phyloP scores from a whole-genome alignment of 176 grass and related monocot species.

The Zoysia japonica region DNA sequence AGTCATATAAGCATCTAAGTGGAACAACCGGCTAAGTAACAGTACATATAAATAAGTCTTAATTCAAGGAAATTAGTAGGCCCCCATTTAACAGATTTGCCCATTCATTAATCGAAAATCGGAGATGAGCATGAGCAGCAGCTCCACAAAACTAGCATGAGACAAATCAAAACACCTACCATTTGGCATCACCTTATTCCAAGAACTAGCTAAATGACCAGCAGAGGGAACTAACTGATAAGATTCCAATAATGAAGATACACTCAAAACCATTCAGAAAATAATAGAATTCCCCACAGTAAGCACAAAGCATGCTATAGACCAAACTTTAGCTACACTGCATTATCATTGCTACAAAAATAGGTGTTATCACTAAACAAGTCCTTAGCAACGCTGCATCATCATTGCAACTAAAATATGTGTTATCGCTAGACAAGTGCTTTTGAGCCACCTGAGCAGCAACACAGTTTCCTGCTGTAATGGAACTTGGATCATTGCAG shows the following conservation, averaged over 20 bases:
- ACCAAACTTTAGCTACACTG: not conserved
- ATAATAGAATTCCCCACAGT: not conserved
- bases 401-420: not conserved
- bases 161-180: not conserved
- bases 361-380: not conserved
- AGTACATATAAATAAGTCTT: not conserved
- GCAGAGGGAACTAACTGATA: not conserved
- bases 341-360: not conserved
- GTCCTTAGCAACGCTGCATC: not conserved
- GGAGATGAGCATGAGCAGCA: not conserved
- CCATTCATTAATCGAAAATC: not conserved
- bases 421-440: not conserved
- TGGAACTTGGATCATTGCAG: not conserved
- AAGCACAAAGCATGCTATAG: slow-evolving; percentile 8
- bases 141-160: not conserved
- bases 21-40: not conserved
- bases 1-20: not conserved
- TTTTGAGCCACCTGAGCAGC: not conserved
- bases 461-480: not conserved
- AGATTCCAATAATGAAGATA: not conserved
- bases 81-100: not conserved
- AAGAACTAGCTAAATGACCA: slow-evolving; percentile 6
- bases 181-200: not conserved
- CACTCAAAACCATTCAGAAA: not conserved
- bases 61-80: not conserved